Evolutionary conservation across 2,329 filamentous ascomycete genomes (phyloP), one percentile per base, ranked within the genome.

Genomic region (Colletotrichum navitas): DNA sequence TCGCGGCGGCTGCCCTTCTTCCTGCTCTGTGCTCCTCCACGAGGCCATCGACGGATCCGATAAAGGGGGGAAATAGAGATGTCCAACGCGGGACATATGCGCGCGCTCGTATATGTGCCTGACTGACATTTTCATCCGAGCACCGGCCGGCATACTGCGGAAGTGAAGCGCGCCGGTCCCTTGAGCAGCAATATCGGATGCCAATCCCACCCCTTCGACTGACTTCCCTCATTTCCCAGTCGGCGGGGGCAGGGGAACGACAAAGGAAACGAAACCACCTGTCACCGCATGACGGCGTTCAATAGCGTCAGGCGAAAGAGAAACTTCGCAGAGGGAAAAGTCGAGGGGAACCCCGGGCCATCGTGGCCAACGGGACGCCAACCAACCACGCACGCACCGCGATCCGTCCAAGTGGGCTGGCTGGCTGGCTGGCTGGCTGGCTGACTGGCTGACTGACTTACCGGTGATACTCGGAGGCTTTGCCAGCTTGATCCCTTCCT

Each of bases 241-340:
- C 1, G 52, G 1, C 18, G 24, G 4, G 5, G 18, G 14, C 5
- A 68, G 59, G 54, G 43, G n/a, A 8, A 68, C 59, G 60, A 36
- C 43, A 14, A 69, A 11, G 69, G 26, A 39, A 29, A 12, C 16
- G 43, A 54, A 59, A 70, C n/a, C 29, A 26, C 47, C 60, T 72
- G 47, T 52, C 60, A 64, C 39, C 65, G 69, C 65, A 69, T 60
- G 43, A 21, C 39, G 69, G 69, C 69, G 59, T 58, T 72, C 69
- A 26, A 69, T 56, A 68, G 69, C 39, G 54, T 64, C 60, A 54
- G 66, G 47, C 34, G 36, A 36, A 47, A 7, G 6, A 18, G 18
- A 10, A 10, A 45, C 12, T 43, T 43, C 1, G 41, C 41, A 7
- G 1, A 21, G 41, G 21, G 41, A 43, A 43, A 43, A 2, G 43